A percentile compares a stretch with the other conserved stretches of the same genome.
These are phyloP conservation scores for Cornus controversa DNA, from an alignment of 148 eudicot genomes.

Conservation along the genomic window DNA sequence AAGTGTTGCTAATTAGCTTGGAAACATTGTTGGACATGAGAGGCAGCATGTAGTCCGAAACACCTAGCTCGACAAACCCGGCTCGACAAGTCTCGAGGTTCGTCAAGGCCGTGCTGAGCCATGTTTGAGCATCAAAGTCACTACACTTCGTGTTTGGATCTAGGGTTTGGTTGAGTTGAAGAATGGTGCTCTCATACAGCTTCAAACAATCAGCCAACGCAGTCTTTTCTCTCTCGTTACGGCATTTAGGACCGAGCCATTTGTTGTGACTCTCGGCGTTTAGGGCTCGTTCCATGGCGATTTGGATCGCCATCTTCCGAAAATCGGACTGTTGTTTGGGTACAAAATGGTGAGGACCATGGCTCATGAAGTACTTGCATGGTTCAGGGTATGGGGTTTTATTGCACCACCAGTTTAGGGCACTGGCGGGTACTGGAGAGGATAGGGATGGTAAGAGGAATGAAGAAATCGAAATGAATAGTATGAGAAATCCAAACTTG, in stretches of 20 bases:
- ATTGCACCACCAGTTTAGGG: conserved; percentile 52
- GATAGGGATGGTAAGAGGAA: background rate
- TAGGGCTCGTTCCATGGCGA: conserved; percentile 44
- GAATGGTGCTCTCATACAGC: conserved; percentile 47
- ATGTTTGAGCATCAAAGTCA: conserved; percentile 54
- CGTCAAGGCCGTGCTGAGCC: conserved; percentile 71
- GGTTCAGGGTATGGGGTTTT: conserved; percentile 62
- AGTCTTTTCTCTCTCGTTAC: conserved; percentile 31
- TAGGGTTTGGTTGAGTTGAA: conserved; percentile 48
- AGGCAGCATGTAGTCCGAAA: conserved; percentile 27
- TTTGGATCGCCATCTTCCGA: conserved; percentile 34
- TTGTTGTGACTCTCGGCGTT: conserved; percentile 24
- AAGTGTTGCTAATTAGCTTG: conserved; percentile 45
- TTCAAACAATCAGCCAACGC: conserved; percentile 63
- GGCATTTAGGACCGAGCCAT: conserved; percentile 32
- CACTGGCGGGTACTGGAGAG: background rate
- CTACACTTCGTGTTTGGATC: conserved; percentile 23
- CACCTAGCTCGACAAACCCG: conserved; percentile 51
- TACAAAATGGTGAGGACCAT: conserved; percentile 7
- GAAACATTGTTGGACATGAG: conserved; percentile 44
- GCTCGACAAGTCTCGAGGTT: conserved; percentile 55
- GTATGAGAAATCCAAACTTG: background rate
- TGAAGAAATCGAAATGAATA: conserved; percentile 16
- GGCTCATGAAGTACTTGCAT: conserved; percentile 51
- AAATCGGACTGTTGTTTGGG: conserved; percentile 40